Base-by-base conservation (phyloP, 805 yeast species). In the Yarrowia sp. region DNA sequence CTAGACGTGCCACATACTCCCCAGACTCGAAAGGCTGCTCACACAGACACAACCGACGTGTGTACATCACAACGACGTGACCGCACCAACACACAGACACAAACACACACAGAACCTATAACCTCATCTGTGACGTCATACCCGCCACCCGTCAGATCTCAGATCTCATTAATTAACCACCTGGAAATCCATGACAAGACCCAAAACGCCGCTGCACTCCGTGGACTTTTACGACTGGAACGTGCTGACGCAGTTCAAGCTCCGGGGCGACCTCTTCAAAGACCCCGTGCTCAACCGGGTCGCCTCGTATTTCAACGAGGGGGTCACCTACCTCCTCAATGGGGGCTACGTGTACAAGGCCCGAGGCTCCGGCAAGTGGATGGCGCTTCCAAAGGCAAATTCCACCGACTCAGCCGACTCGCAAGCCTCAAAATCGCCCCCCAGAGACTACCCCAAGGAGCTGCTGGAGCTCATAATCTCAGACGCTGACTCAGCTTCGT, bases 211-310 rank as follows among this genome's bases (percentile, higher is more conserved):
- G 14, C 64, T 58, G 64, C 64, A 58, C 40, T 58, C 64, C n/a
- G 64, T 58, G 9, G 64, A 58, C 17, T 58, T 58, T 12, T 58
- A 58, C 64, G 64, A 58, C 39, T 58, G 64, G 64, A 58, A 58
- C 64, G 64, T 58, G 49, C 50, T 58, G 14, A 58, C 64, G 38
- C 64, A 58, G 50, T 58, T 58, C 64, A 58, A 58, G 34, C 50
- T 58, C 14, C 39, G 64, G 17, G 64, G 64, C 19, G 64, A 58
- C 42, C 39, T 58, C 15, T 58, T 58, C 33, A 58, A 40, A 9
- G 64, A 58, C 36, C 64, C 64, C 19, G 64, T 58, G 12, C 64
- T 58, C 13, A 58, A 58, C 9, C 64, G 64, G 13, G 64, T 58
- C n/a, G 50, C 64, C 9, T 42, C 64, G 33, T 58, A 43, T 17